These are phyloP conservation scores for Microdochium paspali DNA, from an alignment of 2,329 filamentous ascomycete species.

Conservation along the genomic window DNA sequence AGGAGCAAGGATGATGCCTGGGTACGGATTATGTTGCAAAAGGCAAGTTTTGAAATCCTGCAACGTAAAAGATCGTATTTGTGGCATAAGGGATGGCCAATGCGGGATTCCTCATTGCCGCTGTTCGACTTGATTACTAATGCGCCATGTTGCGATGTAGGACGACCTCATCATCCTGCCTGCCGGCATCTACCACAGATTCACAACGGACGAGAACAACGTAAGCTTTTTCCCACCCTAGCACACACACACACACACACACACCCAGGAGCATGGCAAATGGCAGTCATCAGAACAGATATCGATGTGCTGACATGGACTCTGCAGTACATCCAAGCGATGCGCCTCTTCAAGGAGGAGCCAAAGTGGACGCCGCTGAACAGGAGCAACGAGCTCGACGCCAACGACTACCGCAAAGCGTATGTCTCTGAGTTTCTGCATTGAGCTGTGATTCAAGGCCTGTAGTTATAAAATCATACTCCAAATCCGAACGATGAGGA, in stretches of 20 bases:
- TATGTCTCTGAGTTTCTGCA: conserved; percentile 52
- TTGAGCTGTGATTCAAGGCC: background rate
- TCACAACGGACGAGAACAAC: conserved; percentile 87
- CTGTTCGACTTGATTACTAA: no score
- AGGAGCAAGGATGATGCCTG: conserved; percentile 74
- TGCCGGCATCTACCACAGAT: conserved; percentile 92
- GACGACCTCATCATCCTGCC: conserved; percentile 88
- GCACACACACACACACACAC: no score
- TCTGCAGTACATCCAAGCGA: conserved; percentile 79
- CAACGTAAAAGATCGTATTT: background rate
- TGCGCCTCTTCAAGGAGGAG: conserved; percentile 96
- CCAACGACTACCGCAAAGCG: conserved; percentile 66
- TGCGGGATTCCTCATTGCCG: no score
- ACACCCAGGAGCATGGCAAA: no score
- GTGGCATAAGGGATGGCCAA: no score
- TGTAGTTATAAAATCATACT: no score
- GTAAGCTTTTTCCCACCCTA: conserved; percentile 43
- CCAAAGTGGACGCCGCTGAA: conserved; percentile 97
- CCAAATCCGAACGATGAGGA: no score
- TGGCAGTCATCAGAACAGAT: no score
- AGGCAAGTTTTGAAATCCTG: conserved; percentile 32
- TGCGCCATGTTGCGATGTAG: conserved; percentile 16
- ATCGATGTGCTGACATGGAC: background rate
- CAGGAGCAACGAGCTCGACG: conserved; percentile 65
- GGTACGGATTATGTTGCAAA: conserved; percentile 78